Base-by-base conservation (phyloP, 2,329 filamentous ascomycete genomes). In the Geosmithia morbida region DNA sequence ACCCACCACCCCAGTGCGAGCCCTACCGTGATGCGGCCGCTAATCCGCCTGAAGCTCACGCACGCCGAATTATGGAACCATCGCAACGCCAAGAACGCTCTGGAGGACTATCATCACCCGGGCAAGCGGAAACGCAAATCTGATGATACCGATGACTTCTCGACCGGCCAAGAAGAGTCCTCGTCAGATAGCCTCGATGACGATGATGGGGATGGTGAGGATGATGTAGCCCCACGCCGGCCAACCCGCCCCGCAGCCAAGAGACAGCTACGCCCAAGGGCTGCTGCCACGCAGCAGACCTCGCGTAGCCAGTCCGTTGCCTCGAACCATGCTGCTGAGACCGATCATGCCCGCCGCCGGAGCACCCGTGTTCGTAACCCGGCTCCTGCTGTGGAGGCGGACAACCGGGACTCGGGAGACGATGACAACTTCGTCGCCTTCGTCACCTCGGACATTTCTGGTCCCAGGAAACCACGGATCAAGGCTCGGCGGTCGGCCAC, bases 361-460 rank as follows among this genome's bases (percentile, higher is more conserved):
- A 47, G 46, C 26, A 5, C 7, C 33, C 46, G 46, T 10, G 29
- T 22, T 13, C 41, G 46, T 14, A 39, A 43, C 14, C 11, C 26
- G 14, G 18, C 20, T 13, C 45, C 16, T 17, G 14, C 8, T n/a
- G 13, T 22, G 16, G 33, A 42, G 10, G n/a, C n/a, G n/a, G 39
- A 42, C 4, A 11, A 41, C 19, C 19, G 30, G 16, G 45, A 46
- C 11, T 30, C 41, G 17, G 37, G 26, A 40, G 44, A 46, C 43
- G 17, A 16, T 7, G 49, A 49, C 17, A 37, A 47, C n/a, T 19
- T 22, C 17, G 11, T 20, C n/a, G 39, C 65, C 2, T 57, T 69
- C 22, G 54, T 61, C 7, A 41, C 19, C 2, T 69, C 67, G 3
- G 66, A 69, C 44, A 48, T 68, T 7, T 22, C 40, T 7, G 19